Conservation (phyloP, 768 basidiomycete species). For the Lactarius akahatsu region DNA sequence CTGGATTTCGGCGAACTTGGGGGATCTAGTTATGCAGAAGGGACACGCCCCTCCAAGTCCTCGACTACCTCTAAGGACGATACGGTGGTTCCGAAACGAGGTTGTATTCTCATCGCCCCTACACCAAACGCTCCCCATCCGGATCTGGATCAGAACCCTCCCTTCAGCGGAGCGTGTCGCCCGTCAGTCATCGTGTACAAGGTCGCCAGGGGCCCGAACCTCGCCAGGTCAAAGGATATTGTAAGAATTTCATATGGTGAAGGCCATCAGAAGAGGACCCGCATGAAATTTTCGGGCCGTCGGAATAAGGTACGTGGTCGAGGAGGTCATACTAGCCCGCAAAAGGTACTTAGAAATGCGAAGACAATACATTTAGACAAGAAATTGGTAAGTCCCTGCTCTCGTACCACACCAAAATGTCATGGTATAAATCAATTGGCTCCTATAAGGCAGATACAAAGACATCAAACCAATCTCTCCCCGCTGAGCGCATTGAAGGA, state of each 20-base stretch:
- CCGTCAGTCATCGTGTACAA: conserved; percentile 23
- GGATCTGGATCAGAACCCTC: neutral
- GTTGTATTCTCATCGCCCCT: neutral
- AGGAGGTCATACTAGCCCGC: neutral
- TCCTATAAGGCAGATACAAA: neutral
- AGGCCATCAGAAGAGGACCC: conserved; percentile 6
- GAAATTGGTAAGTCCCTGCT: conserved; percentile 1
- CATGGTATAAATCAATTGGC: neutral
- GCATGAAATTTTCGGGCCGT: neutral
- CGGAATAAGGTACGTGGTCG: conserved; percentile 3
- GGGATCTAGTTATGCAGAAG: neutral
- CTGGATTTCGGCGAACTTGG: neutral
- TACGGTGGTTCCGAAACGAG: neutral
- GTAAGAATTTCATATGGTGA: conserved; percentile 24
- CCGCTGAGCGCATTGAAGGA: conserved; percentile 24
- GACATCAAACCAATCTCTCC: neutral
- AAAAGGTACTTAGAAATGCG: neutral
- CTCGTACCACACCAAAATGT: neutral
- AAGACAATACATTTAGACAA: neutral
- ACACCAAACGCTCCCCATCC: neutral
- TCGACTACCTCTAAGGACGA: neutral
- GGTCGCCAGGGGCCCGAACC: conserved; percentile 17
- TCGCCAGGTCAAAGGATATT: conserved; percentile 18
- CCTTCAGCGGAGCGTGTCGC: conserved; percentile 1
- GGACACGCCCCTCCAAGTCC: neutral